phyloP scores from a whole-genome alignment of 2,329 filamentous ascomycete species.

The Epichloe sibirici region DNA sequence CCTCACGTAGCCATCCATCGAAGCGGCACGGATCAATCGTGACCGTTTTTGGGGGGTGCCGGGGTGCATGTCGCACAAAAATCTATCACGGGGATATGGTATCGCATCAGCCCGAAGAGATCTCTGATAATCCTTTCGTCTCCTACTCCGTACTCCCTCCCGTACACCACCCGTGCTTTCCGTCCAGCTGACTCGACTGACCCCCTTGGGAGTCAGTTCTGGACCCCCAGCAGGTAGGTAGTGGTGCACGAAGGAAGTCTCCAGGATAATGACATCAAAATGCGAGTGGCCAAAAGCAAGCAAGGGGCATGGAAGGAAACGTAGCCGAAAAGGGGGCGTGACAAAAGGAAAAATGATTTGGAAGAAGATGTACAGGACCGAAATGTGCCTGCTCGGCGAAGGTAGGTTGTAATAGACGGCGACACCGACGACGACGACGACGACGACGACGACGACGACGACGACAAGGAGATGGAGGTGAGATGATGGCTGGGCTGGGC shows the following conservation, averaged over 20 bases:
- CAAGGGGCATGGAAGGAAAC: background rate
- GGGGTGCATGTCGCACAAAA: background rate
- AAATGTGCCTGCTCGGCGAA: background rate
- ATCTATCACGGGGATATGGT: background rate
- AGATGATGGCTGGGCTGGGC: background rate
- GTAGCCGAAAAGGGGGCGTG: background rate
- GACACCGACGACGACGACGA: background rate
- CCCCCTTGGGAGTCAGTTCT: background rate
- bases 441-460: background rate
- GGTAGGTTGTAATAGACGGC: background rate
- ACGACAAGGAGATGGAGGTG: too few relatives aligned
- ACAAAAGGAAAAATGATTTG: background rate
- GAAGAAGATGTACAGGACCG: background rate
- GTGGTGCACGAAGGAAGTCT: background rate
- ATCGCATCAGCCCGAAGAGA: background rate
- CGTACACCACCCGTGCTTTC: background rate
- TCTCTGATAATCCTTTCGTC: background rate
- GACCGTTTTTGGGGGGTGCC: background rate
- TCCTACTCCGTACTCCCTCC: too few relatives aligned
- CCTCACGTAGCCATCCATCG: background rate
- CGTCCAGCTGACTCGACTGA: background rate
- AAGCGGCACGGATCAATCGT: background rate
- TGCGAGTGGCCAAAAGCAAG: background rate
- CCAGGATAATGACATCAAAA: slow-evolving; percentile 1
- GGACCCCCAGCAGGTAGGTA: background rate